These are phyloP conservation scores for Saposhnikovia divaricata DNA, from an alignment of 129 eudicot genomes.

Conservation along the genomic window DNA sequence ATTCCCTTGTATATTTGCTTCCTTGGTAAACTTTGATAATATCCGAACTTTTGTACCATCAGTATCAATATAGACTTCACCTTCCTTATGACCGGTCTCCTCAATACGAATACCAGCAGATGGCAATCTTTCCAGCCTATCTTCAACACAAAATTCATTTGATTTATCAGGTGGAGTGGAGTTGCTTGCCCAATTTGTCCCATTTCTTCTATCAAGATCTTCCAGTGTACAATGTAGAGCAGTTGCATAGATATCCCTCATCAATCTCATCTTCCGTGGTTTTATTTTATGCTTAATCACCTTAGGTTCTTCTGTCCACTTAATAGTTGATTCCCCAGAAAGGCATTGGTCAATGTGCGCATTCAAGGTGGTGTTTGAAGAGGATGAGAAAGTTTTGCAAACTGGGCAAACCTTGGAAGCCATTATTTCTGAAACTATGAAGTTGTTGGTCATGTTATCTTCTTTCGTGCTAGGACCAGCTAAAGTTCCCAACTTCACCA, in stretches of 20 bases:
- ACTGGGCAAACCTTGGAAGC: conserved; percentile 84
- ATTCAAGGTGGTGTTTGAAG: conserved; percentile 88
- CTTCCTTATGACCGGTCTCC: conserved; percentile 39
- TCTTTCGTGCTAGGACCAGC: conserved; percentile 30
- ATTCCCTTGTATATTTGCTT: conserved; percentile 23
- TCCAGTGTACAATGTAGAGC: conserved; percentile 69
- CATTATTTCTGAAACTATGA: conserved; percentile 46
- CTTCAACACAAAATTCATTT: conserved; percentile 27
- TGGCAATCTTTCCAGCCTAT: conserved; percentile 16
- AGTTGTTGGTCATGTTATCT: conserved; percentile 25
- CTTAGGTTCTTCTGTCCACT: conserved; percentile 41
- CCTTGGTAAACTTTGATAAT: conserved; percentile 43
- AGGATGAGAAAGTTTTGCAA: conserved; percentile 75
- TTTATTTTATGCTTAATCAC: conserved; percentile 60
- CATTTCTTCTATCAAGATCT: conserved; percentile 87
- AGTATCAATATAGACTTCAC: conserved; percentile 74
- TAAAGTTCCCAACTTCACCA: conserved; percentile 36
- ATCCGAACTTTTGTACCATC: conserved; percentile 79
- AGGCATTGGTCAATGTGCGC: conserved; percentile 96
- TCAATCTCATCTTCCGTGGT: conserved; percentile 56
- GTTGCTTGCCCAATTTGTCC: conserved; percentile 68
- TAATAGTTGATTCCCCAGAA: conserved; percentile 50
- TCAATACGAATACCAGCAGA: conserved; percentile 12
- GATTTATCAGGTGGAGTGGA: conserved; percentile 37
- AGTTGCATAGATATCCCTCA: conserved; percentile 64